phyloP scores from a whole-genome alignment of 495 filamentous ascomycete species.

The Tuber calosporum region DNA sequence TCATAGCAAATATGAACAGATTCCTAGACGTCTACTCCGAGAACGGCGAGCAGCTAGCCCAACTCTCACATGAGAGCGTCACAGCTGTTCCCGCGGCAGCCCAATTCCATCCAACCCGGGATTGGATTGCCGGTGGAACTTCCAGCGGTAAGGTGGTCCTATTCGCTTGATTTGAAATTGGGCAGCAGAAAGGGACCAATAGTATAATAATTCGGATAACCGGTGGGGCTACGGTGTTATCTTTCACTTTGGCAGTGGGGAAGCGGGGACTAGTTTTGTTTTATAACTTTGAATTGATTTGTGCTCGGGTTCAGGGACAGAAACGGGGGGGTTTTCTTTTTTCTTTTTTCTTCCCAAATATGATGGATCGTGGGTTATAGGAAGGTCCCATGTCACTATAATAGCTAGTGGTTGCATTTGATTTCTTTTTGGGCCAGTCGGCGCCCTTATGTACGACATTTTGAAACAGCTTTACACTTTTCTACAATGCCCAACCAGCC shows the following conservation, averaged over 20 bases:
- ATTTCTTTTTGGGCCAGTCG: not conserved
- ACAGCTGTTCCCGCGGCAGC: conserved; percentile 91
- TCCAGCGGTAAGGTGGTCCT: conserved; percentile 87
- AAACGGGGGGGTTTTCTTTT: not conserved
- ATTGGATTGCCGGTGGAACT: conserved; percentile 90
- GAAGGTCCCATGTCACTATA: not conserved
- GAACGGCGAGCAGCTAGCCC: conserved; percentile 78
- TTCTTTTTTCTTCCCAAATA: not conserved
- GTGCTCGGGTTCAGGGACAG: not conserved
- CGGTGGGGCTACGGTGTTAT: not conserved
- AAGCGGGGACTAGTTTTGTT: not conserved
- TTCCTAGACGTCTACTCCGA: conserved; percentile 84
- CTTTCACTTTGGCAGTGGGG: not conserved
- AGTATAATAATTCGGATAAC: not conserved
- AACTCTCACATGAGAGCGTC: conserved; percentile 73
- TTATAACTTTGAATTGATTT: not conserved
- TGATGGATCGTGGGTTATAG: not conserved
- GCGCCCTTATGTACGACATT: not conserved
- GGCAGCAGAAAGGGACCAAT: not conserved
- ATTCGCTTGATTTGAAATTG: conserved; percentile 59
- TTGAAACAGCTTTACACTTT: not conserved
- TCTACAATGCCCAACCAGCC: too few species aligned
- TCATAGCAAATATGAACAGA: conserved; percentile 95
- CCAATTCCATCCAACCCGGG: conserved; percentile 74
- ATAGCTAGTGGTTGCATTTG: not conserved